Evolutionary conservation across 2,329 filamentous ascomycete species (phyloP), one percentile per base, ranked within the genome.

Genomic region (Onygenales sp.): DNA sequence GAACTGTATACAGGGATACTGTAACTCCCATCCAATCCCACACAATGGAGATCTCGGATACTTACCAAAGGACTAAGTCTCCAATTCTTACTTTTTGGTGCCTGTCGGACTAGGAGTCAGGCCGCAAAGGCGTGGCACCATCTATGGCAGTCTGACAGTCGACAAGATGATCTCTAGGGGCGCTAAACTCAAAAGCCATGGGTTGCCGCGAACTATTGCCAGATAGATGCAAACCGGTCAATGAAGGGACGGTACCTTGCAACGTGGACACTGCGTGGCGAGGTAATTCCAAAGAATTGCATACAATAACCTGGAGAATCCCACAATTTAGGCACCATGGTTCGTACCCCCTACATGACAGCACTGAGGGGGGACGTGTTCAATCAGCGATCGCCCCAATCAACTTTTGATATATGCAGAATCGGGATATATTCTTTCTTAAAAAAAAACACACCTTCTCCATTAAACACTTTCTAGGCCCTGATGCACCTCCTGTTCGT

Each of bases 51-150:
- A 21, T 21, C 14, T 13, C 45, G 33, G 45, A 48, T 14, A 36
- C 9, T 14, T 13, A 8, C 11, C 46, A 49, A 21, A 9, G 27
- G 7, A 10, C 9, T 10, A 27, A 49, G 4, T 14, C 34, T 37
- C 46, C n/a, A 32, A 8, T 39, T 39, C 46, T 39, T 39, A 11
- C 31, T 39, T 11, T 36, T 27, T 49, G 46, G 17, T 47, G 33
- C 45, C 46, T 40, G 46, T 31, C 46, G 46, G 39, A 49, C 27
- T 40, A 36, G 10, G 46, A 39, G 14, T 49, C 34, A 39, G 34
- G 46, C 34, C 34, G 14, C 34, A 32, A 49, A 49, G 34, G 34
- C 46, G 46, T 49, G 46, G 46, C 46, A 49, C 46, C 46, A 49
- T 49, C 46, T 39, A 49, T 21, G 46, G 6, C 46, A 40, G 14